Conservation (phyloP, 306 rosid genomes). For the Trifolium dubium region DNA sequence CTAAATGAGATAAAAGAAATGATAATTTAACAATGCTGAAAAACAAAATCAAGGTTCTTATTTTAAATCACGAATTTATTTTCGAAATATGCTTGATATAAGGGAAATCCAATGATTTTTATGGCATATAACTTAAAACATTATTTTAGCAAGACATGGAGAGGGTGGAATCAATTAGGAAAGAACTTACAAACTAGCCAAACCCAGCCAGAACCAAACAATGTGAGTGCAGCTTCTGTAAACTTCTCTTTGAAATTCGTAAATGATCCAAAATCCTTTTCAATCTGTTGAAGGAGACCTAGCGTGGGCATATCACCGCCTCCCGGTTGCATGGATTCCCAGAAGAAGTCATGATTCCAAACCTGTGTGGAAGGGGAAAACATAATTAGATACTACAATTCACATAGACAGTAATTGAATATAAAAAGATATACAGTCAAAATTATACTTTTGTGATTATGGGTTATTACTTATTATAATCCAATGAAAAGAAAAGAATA, state of each 20-base stretch:
- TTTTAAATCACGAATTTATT: slow-evolving; percentile 14
- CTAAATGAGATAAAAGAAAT: slow-evolving; percentile 14
- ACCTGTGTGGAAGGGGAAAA: slow-evolving; percentile 56
- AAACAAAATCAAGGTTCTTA: slow-evolving; percentile 19
- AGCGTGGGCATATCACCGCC: slow-evolving; percentile 80
- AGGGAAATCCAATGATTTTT: slow-evolving; percentile 18
- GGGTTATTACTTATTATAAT: neutral
- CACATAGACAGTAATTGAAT: slow-evolving; percentile 15
- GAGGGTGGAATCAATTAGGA: neutral
- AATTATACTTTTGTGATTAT: slow-evolving; percentile 10
- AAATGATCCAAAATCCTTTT: slow-evolving; percentile 94
- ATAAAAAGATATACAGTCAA: slow-evolving; percentile 23
- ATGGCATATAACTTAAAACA: slow-evolving; percentile 6
- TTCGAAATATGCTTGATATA: neutral
- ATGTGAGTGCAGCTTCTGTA: slow-evolving; percentile 66
- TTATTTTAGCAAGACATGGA: slow-evolving; percentile 8
- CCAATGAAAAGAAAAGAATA: slow-evolving; percentile 13
- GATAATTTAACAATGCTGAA: slow-evolving; percentile 10
- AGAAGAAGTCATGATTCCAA: slow-evolving; percentile 73
- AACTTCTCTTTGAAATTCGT: slow-evolving; percentile 75
- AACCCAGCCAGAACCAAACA: slow-evolving; percentile 98
- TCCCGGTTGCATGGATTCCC: slow-evolving; percentile 95
- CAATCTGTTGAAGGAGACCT: slow-evolving; percentile 87
- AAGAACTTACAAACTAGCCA: slow-evolving; percentile 95
- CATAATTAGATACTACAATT: slow-evolving; percentile 4